A percentile compares a stretch with the other conserved stretches of the same genome.
Conservation (phyloP, 106 monocot genomes). For the Posidonia australis region DNA sequence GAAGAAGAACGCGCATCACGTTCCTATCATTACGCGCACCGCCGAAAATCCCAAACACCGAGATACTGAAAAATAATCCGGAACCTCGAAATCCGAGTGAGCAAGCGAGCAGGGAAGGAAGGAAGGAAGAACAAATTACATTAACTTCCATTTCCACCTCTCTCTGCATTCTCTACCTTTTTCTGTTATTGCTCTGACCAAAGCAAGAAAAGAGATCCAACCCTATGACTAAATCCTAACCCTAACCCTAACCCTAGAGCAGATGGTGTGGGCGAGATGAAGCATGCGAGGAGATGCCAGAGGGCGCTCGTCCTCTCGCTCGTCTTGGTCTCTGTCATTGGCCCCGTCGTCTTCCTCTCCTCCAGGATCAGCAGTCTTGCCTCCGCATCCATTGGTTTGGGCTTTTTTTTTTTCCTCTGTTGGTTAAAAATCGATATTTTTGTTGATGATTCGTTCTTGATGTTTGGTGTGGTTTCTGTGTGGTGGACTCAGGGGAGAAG, state of each 20-base stretch:
- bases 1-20: no score
- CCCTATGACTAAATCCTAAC: not conserved
- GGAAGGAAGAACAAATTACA: no score
- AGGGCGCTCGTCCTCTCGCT: constrained; percentile 19
- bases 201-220: not conserved
- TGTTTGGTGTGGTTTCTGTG: not conserved
- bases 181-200: no score
- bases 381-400: not conserved
- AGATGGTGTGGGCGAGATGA: constrained; percentile 4
- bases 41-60: no score
- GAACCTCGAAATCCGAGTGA: no score
- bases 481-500: constrained; percentile 4
- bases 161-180: no score
- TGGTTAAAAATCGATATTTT: not conserved
- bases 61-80: no score
- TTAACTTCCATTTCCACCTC: no score
- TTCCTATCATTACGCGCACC: no score
- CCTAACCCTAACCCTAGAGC: constrained; percentile 2
- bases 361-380: constrained; percentile 1
- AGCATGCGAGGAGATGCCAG: constrained; percentile 4
- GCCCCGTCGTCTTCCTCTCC: constrained; percentile 15
- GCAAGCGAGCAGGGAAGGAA: no score
- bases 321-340: constrained; percentile 7
- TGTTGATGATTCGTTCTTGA: not conserved
- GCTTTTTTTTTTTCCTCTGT: not conserved